These are phyloP conservation scores for Candida jianshihensis DNA, from an alignment of 805 yeast species.

Conservation along the genomic window DNA sequence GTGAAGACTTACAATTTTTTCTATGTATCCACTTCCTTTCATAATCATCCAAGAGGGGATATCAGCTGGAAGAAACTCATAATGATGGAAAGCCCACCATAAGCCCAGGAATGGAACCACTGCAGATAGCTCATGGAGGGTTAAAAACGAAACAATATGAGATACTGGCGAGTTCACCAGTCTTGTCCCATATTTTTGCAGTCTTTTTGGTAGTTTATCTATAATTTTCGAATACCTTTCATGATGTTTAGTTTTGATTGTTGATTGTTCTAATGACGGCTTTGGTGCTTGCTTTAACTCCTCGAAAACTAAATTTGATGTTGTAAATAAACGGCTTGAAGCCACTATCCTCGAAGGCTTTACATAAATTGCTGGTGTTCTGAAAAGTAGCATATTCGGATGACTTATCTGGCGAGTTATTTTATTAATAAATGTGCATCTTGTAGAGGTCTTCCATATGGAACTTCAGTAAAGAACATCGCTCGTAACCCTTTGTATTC, in stretches of 20 bases:
- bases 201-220: constrained; percentile 40
- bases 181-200: constrained; percentile 43
- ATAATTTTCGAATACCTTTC: constrained; percentile 18
- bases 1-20: constrained; percentile 42
- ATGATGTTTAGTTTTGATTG: not conserved
- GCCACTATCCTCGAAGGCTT: too few species aligned
- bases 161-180: constrained; percentile 52
- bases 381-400: too few species aligned
- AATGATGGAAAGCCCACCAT: constrained; percentile 60
- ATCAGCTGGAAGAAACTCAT: constrained; percentile 45
- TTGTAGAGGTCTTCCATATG: too few species aligned
- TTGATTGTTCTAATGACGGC: not conserved
- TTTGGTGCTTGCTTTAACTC: constrained; percentile 10
- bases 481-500: too few species aligned
- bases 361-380: too few species aligned
- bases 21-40: constrained; percentile 52
- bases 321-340: not conserved
- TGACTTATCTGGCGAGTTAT: too few species aligned
- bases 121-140: constrained; percentile 73
- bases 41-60: constrained; percentile 55
- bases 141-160: constrained; percentile 54
- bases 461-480: too few species aligned
- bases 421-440: too few species aligned
- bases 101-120: constrained; percentile 59
- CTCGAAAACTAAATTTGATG: constrained; percentile 1